Base-by-base conservation (phyloP, 1,284 basidiomycete species). In the Papiliotrema nemorosa region DNA sequence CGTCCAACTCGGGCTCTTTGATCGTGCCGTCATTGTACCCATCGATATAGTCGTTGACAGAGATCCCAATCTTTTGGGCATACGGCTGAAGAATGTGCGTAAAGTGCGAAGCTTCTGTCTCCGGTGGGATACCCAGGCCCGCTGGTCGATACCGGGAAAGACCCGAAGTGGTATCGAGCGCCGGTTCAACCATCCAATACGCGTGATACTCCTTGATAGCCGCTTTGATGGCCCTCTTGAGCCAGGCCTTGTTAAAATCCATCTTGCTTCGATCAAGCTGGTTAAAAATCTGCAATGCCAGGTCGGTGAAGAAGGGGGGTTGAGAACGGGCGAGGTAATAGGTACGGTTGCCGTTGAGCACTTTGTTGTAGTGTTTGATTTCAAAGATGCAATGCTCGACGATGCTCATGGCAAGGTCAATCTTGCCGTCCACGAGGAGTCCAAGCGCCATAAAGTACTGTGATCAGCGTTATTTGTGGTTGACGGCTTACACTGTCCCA, bases 341-440 rank as follows among this genome's bases (percentile, higher is more conserved):
- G 12, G 70, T 66, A 50, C 73, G 55, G 61, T 73, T 75, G n/a
- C 73, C 73, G 52, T 75, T 75, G 37, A 75, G 52, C 22, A 78
- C 74, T 73, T 94, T 97, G 78, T 88, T 87, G 72, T 97, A 97
- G 77, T 97, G 89, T 75, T 85, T 90, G 79, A 98, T 97, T 79
- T 98, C 90, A 71, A 98, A 98, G 67, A 97, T 88, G 77, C 97
- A 98, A 74, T 98, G 94, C 57, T 97, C 94, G 42, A 97, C 91
- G 82, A 96, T 93, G 62, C 90, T 89, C 76, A 91, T 90, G 7
- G 94, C 94, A 81, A 97, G 88, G 57, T 86, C 83, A 36, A 96
- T 82, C 66, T 92, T 85, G 25, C 90, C 92, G 71, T 98, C 94
- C 22, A 97, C 89, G 20, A 98, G 83, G 5, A 98, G 82, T 29